Percentiles rank a stretch among this genome's conserved stretches.
These are phyloP conservation scores for Candida oleophila DNA, from an alignment of 805 yeast genomes.

Conservation along the genomic window DNA sequence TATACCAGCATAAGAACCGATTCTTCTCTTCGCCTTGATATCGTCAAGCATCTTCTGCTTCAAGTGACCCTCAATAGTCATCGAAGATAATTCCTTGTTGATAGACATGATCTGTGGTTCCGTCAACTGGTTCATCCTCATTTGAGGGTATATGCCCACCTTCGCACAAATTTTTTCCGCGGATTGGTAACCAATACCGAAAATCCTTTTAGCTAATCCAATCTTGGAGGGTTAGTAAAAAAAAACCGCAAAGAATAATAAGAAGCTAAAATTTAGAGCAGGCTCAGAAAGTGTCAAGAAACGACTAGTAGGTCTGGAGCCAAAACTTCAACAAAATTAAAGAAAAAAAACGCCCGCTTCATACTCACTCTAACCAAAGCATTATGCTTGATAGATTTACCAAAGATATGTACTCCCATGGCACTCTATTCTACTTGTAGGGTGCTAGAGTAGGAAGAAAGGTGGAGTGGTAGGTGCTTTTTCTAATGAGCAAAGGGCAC, in stretches of 20 bases:
- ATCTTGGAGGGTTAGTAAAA: slow-evolving; percentile 23
- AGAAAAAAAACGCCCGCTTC: too few species aligned
- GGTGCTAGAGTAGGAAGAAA: too few species aligned
- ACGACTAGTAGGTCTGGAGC: too few species aligned
- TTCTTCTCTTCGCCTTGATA: slow-evolving; percentile 73
- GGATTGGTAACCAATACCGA: slow-evolving; percentile 78
- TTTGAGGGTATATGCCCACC: slow-evolving; percentile 86
- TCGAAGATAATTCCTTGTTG: slow-evolving; percentile 80
- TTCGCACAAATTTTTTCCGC: slow-evolving; percentile 80
- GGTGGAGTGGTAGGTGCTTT: too few species aligned
- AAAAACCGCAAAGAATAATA: not conserved
- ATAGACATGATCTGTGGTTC: slow-evolving; percentile 85
- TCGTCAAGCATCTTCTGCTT: slow-evolving; percentile 73
- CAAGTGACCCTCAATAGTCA: slow-evolving; percentile 80
- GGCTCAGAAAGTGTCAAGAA: too few species aligned
- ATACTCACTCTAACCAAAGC: slow-evolving; percentile 35
- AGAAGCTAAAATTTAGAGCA: not conserved
- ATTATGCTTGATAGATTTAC: slow-evolving; percentile 44
- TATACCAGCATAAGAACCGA: slow-evolving; percentile 84
- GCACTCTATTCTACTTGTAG: not conserved
- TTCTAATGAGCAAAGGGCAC: not conserved
- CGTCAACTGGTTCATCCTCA: slow-evolving; percentile 90
- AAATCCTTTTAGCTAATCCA: slow-evolving; percentile 79
- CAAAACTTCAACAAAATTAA: too few species aligned
- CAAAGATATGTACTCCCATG: slow-evolving; percentile 45